Evolutionary conservation across 139 green algal genomes (phyloP).

Genomic region (Chara braunii): DNA sequence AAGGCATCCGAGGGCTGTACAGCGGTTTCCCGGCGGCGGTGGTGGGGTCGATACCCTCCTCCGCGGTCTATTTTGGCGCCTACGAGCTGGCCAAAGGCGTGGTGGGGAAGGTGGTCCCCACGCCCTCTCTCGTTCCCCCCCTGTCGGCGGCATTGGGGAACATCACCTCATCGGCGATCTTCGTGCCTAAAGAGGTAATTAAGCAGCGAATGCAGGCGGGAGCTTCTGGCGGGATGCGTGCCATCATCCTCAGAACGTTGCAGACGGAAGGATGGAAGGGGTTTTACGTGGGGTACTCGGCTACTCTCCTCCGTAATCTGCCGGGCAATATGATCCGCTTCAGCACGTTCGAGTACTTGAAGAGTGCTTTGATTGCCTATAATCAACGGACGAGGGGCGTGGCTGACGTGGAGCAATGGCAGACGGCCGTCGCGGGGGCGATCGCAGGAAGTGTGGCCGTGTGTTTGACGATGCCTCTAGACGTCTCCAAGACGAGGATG

Average conservation of each 20-base stretch:
- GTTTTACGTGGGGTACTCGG: conserved; percentile 88
- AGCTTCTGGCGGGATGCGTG: conserved; percentile 22
- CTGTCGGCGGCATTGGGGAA: conserved; percentile 44
- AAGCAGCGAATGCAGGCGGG: conserved; percentile 45
- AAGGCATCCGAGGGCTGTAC: conserved; percentile 39
- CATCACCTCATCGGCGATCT: conserved; percentile 34
- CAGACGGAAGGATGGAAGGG: conserved; percentile 64
- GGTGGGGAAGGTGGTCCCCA: not conserved
- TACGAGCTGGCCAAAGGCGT: conserved; percentile 83
- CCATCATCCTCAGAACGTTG: conserved; percentile 65
- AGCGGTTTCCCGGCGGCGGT: conserved; percentile 31
- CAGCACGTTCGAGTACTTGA: conserved; percentile 40
- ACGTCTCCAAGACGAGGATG: conserved; percentile 91
- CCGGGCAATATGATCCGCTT: conserved; percentile 98
- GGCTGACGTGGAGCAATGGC: not conserved
- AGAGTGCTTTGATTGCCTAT: too few species aligned
- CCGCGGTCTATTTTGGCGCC: conserved; percentile 79
- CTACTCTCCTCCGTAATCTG: conserved; percentile 92
- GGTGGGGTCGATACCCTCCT: conserved; percentile 71
- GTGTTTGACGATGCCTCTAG: conserved; percentile 82
- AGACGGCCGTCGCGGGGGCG: conserved; percentile 47
- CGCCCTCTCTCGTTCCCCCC: conserved; percentile 27
- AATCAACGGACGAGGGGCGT: too few species aligned
- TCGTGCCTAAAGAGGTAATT: conserved; percentile 47
- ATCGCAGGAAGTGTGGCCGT: conserved; percentile 66